A percentile compares a stretch with the other conserved stretches of the same genome.
These are phyloP conservation scores for Chrysoporthe cubensis DNA, from an alignment of 2,329 filamentous ascomycete species.

Conservation along the genomic window DNA sequence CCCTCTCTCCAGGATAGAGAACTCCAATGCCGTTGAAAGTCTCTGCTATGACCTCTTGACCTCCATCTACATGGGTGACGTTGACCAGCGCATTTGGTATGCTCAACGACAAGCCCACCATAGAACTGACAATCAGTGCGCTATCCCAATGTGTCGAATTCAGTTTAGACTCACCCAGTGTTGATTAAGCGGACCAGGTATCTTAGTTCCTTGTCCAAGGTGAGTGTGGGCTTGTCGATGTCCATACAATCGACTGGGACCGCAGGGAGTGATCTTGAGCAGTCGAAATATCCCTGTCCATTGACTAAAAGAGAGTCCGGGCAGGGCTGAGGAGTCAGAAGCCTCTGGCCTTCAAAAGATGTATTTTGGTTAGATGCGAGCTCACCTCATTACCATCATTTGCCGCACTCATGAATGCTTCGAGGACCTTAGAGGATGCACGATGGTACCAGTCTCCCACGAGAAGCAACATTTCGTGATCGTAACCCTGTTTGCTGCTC, in stretches of 20 bases:
- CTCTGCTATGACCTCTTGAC: slow-evolving; percentile 25
- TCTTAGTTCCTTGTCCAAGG: slow-evolving; percentile 29
- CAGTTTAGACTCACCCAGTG: slow-evolving; percentile 25
- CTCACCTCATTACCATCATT: slow-evolving; percentile 18
- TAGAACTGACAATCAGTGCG: slow-evolving; percentile 21
- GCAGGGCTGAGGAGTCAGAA: slow-evolving; percentile 42
- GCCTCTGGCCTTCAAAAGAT: neutral
- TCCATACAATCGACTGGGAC: slow-evolving; percentile 48
- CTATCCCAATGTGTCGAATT: neutral
- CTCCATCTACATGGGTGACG: slow-evolving; percentile 33
- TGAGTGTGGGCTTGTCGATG: slow-evolving; percentile 27
- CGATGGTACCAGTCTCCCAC: slow-evolving; percentile 48
- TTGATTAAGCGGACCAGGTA: slow-evolving; percentile 35
- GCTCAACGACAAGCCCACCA: slow-evolving; percentile 31
- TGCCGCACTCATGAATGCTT: slow-evolving; percentile 8
- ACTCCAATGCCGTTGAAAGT: slow-evolving; percentile 29
- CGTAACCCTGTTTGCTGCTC: slow-evolving; percentile 35
- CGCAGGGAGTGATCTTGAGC: slow-evolving; percentile 48
- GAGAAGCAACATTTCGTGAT: slow-evolving; percentile 49
- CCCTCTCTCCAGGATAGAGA: slow-evolving; percentile 33
- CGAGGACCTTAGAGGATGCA: slow-evolving; percentile 16
- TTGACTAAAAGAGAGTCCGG: slow-evolving; percentile 54
- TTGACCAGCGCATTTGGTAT: slow-evolving; percentile 30
- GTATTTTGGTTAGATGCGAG: neutral
- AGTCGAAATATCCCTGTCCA: slow-evolving; percentile 49